A percentile compares a stretch with the other conserved stretches of the same genome.
Conservation (phyloP, 768 basidiomycete species). For the Xanthoconium purpureum region DNA sequence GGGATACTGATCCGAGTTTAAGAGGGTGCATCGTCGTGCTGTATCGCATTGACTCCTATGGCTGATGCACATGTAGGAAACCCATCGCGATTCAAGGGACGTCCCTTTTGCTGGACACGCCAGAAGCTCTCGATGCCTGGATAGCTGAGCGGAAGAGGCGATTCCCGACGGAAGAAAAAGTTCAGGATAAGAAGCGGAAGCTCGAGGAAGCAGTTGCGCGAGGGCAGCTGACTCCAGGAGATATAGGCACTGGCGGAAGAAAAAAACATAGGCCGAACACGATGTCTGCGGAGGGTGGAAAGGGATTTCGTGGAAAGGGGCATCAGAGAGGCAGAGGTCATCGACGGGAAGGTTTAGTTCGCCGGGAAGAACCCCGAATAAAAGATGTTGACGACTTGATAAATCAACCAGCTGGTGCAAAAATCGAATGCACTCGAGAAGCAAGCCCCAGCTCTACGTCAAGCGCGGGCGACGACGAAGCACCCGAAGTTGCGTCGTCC, state of each 20-base stretch:
- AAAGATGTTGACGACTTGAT: not conserved
- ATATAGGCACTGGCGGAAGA: constrained; percentile 37
- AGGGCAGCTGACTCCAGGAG: constrained; percentile 63
- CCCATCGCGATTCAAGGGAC: constrained; percentile 78
- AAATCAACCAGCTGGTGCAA: not conserved
- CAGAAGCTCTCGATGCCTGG: constrained; percentile 82
- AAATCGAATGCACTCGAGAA: not conserved
- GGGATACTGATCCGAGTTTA: constrained; percentile 81
- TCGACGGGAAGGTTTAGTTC: constrained; percentile 18
- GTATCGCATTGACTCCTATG: not conserved
- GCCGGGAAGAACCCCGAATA: not conserved
- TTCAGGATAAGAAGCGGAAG: constrained; percentile 81
- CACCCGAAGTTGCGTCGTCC: constrained; percentile 60
- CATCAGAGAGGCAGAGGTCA: constrained; percentile 32
- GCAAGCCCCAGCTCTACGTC: constrained; percentile 21
- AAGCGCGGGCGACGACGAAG: constrained; percentile 37
- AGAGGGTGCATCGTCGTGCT: constrained; percentile 54
- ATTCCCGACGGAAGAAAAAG: constrained; percentile 69
- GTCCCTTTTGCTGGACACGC: constrained; percentile 69
- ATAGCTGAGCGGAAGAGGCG: constrained; percentile 82
- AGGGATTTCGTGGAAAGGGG: constrained; percentile 4
- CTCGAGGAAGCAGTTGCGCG: constrained; percentile 74
- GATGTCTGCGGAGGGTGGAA: not conserved
- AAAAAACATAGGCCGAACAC: constrained; percentile 42
- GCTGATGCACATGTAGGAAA: constrained; percentile 47